phyloP scores from a whole-genome alignment of 495 filamentous ascomycete species.

The Aspergillus panamensis region DNA sequence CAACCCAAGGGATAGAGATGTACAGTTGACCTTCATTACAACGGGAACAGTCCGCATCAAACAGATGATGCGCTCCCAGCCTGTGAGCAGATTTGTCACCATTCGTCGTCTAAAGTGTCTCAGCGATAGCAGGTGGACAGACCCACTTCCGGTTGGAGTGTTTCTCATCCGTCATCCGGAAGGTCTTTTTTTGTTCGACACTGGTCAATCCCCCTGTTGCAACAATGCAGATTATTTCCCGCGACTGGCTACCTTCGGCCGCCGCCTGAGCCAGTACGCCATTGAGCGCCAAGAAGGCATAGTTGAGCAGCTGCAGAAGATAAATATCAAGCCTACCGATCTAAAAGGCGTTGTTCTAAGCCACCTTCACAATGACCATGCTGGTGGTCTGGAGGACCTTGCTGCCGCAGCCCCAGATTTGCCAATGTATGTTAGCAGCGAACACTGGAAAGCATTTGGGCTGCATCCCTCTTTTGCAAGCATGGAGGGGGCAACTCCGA shows the following conservation, averaged over 20 bases:
- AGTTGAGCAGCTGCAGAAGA: slow-evolving; percentile 17
- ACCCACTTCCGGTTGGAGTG: slow-evolving; percentile 25
- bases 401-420: slow-evolving; percentile 19
- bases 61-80: slow-evolving; percentile 28
- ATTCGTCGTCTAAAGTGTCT: slow-evolving; percentile 28
- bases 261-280: slow-evolving; percentile 17
- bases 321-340: slow-evolving; percentile 25
- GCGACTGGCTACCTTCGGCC: slow-evolving; percentile 15
- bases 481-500: slow-evolving; percentile 28
- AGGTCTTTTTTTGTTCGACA: slow-evolving; percentile 32
- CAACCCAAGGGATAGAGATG: neutral
- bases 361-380: slow-evolving; percentile 35
- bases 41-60: slow-evolving; percentile 26
- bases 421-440: slow-evolving; percentile 24
- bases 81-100: slow-evolving; percentile 3
- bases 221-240: slow-evolving; percentile 29
- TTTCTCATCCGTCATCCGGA: slow-evolving; percentile 32
- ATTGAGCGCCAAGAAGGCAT: slow-evolving; percentile 26
- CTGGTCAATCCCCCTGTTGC: slow-evolving; percentile 30
- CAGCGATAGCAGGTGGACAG: slow-evolving; percentile 24
- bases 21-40: slow-evolving; percentile 22
- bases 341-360: slow-evolving; percentile 28
- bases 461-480: slow-evolving; percentile 25
- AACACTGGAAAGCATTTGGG: slow-evolving; percentile 31
- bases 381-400: slow-evolving; percentile 30